Base-by-base conservation (phyloP, 768 basidiomycete species). In the Rhizopogon vulgaris region DNA sequence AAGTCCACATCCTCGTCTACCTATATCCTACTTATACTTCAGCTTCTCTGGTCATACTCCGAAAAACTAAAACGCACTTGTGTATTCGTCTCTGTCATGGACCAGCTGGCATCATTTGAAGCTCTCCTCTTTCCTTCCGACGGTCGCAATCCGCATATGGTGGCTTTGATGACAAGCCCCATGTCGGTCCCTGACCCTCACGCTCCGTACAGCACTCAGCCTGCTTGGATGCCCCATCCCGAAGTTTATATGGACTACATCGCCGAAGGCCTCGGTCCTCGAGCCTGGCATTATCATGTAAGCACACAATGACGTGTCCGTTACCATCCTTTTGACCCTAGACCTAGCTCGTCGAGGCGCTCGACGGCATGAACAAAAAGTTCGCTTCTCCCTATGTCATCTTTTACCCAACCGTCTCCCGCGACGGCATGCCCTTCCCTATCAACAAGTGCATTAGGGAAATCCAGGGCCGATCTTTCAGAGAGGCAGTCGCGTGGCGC, bases 221-320 rank as follows among this genome's bases (percentile, higher is more conserved):
- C 76, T 30, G 69, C 80, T 41, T 82, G 84, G 48, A 78, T 87
- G 73, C 89, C 89, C 0, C 89, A 91, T 65, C 89, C 89, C 10
- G 87, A 90, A 66, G 79, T 87, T 38, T 81, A 86, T 63, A 91
- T 91, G 88, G 87, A 90, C 68, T 87, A 84, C 68, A 83, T 91
- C 59, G 87, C 85, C 61, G 86, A 90, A 69, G 78, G 79, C 49
- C 73, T 80, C 53, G 84, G 83, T 30, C 69, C 80, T 15, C 77
- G 82, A 52, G 79, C 83, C 14, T 90, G 88, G 87, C 78, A 79
- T 60, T 87, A 80, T 65, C 80, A 85, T 70, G 87, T 87, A 56
- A 59, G 74, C 41, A 46, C 43, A 38, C 32, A 30, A 40, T 52
- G 24, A 49, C 57, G 60, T 53, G 54, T 56, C 48, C 25, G 41